Conservation (phyloP, 345 rosid species). For the Rhizophora apiculata region DNA sequence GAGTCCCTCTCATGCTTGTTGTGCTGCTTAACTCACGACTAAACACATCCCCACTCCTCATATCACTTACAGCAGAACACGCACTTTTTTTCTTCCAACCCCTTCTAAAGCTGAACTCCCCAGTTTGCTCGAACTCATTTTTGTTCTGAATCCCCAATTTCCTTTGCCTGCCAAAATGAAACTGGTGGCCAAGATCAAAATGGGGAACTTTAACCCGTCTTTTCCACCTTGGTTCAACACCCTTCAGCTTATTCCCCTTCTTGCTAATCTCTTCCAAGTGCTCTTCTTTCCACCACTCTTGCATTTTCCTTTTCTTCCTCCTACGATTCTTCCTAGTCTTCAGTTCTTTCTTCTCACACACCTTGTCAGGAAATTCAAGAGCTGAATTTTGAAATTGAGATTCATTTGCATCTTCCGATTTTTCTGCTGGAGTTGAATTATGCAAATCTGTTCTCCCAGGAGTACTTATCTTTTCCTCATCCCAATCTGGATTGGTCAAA, state of each 20-base stretch:
- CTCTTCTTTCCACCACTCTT: conserved; percentile 99
- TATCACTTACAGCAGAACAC: conserved; percentile 66
- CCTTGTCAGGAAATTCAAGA: conserved; percentile 40
- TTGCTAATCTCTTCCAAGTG: conserved; percentile 61
- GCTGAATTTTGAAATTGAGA: conserved; percentile 30
- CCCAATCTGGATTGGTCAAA: conserved; percentile 70
- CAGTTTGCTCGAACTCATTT: conserved; percentile 42
- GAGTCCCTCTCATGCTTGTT: conserved; percentile 96
- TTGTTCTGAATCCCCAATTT: conserved; percentile 38
- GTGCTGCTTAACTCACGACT: conserved; percentile 98
- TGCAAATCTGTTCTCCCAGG: conserved; percentile 45
- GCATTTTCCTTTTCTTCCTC: conserved; percentile 73
- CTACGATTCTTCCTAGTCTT: conserved; percentile 38
- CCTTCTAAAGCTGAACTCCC: conserved; percentile 91
- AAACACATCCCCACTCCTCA: conserved; percentile 94
- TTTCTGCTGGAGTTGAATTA: conserved; percentile 38
- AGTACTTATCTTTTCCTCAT: conserved; percentile 54
- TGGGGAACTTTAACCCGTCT: conserved; percentile 54
- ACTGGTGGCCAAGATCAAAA: conserved; percentile 42
- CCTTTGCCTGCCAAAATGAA: conserved; percentile 42
- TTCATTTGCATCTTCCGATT: conserved; percentile 42
- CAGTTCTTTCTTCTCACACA: conserved; percentile 43
- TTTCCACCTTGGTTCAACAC: conserved; percentile 56
- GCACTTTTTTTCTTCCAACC: conserved; percentile 63
- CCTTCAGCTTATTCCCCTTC: conserved; percentile 38